Conservation (phyloP, 495 filamentous ascomycete genomes). For the Neurospora sp. region DNA sequence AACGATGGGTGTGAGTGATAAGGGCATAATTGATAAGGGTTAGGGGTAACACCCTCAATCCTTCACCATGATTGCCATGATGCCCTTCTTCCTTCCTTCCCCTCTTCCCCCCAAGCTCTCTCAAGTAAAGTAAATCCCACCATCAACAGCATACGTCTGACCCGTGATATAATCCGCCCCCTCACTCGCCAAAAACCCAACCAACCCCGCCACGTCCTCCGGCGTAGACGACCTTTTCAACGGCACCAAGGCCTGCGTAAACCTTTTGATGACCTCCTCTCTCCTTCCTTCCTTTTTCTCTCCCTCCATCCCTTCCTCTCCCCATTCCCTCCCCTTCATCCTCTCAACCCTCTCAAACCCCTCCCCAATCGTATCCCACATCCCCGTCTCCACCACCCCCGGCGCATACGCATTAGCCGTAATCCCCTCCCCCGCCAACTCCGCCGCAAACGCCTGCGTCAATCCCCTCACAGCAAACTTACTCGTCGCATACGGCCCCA, state of each 20-base stretch:
- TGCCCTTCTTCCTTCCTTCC: too few species aligned
- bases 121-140: constrained; percentile 43
- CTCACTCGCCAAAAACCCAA: constrained; percentile 44
- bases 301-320: not conserved
- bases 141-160: constrained; percentile 53
- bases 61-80: too few species aligned
- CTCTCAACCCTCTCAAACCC: constrained; percentile 26
- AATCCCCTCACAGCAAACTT: constrained; percentile 54
- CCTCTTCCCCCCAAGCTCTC: not conserved
- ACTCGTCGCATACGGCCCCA: constrained; percentile 47
- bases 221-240: constrained; percentile 43
- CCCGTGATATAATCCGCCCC: constrained; percentile 53
- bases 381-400: constrained; percentile 50
- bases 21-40: not conserved
- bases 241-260: constrained; percentile 34
- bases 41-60: not conserved
- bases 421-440: constrained; percentile 47
- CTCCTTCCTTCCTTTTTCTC: constrained; percentile 17
- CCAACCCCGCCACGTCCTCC: constrained; percentile 48
- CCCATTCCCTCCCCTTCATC: not conserved
- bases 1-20: not conserved
- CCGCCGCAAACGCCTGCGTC: constrained; percentile 48
- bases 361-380: constrained; percentile 52
- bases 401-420: constrained; percentile 55
- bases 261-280: constrained; percentile 40